Evolutionary conservation across 257 asterid genomes (phyloP).

Genomic region (Jasminum sambac): DNA sequence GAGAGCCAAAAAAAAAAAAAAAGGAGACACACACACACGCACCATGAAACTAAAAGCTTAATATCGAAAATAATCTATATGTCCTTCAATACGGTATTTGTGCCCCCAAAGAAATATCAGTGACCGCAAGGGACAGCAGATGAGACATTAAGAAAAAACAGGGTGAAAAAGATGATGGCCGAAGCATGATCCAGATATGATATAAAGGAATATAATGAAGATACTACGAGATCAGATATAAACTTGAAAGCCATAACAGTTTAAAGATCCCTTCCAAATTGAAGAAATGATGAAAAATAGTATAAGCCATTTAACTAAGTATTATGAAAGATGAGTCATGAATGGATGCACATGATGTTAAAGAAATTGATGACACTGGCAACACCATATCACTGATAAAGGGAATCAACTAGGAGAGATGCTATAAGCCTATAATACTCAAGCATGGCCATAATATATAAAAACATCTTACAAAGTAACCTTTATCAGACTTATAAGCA

Average conservation of each 20-base stretch:
- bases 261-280: not conserved
- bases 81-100: not conserved
- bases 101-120: not conserved
- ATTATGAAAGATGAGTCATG: not conserved
- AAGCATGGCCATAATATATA: not conserved
- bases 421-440: not conserved
- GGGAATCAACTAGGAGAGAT: not conserved
- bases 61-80: not conserved
- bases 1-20: not conserved
- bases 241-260: not conserved
- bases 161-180: not conserved
- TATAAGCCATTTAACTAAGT: not conserved
- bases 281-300: not conserved
- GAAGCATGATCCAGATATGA: not conserved
- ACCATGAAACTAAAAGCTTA: not conserved
- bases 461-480: not conserved
- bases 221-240: not conserved
- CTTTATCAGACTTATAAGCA: not conserved
- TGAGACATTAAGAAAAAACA: not conserved
- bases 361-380: not conserved
- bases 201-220: not conserved
- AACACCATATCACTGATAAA: not conserved
- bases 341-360: not conserved
- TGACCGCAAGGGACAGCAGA: not conserved
- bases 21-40: not conserved